Evolutionary conservation across 257 asterid species (phyloP).

Genomic region (Plantago ovata): DNA sequence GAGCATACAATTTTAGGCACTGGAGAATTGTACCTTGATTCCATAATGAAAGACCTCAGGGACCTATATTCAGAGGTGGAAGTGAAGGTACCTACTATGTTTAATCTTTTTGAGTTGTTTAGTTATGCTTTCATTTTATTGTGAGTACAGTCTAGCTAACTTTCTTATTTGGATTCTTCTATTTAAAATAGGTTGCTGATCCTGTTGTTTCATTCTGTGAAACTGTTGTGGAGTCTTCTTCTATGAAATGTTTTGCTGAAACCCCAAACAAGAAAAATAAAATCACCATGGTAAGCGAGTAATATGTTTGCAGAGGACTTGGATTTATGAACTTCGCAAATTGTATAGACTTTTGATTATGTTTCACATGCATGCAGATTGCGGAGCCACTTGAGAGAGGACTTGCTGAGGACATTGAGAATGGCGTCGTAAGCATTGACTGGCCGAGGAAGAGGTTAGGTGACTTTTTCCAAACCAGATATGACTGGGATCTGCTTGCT

Average conservation of each 20-base stretch:
- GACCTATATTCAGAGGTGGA: conserved; percentile 98
- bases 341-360: conserved; percentile 7
- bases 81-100: conserved; percentile 65
- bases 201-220: conserved; percentile 98
- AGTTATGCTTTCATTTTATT: neutral
- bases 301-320: neutral
- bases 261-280: conserved; percentile 96
- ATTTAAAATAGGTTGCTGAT: conserved; percentile 75
- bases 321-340: neutral
- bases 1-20: conserved; percentile 98
- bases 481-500: conserved; percentile 99
- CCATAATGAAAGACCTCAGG: conserved; percentile 96
- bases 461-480: conserved; percentile 84
- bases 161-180: conserved; percentile 3
- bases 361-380: conserved; percentile 43
- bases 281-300: conserved; percentile 81
- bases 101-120: neutral
- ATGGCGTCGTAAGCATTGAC: conserved; percentile 81
- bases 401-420: conserved; percentile 96
- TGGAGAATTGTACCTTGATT: conserved; percentile 91
- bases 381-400: conserved; percentile 99
- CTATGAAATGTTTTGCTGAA: conserved; percentile 98
- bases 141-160: conserved; percentile 5
- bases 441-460: conserved; percentile 92
- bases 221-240: conserved; percentile 95